phyloP scores from a whole-genome alignment of 2,329 filamentous ascomycete species.

The Colletotrichum sp. region DNA sequence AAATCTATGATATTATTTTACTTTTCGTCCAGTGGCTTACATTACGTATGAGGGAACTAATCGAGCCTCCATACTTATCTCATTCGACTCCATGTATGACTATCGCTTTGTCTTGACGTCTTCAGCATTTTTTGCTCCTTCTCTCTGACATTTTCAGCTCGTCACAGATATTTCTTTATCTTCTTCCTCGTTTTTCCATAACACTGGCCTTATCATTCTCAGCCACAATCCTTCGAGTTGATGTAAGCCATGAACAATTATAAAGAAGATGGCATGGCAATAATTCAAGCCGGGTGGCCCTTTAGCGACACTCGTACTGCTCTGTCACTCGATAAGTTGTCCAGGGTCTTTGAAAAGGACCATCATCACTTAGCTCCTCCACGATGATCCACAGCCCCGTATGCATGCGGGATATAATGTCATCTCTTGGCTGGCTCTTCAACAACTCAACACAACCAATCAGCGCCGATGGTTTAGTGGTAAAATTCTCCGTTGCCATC shows the following conservation, averaged over 20 bases:
- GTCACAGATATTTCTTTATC: accelerated
- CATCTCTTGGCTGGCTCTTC: accelerated
- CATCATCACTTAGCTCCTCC: neutral
- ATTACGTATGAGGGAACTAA: neutral
- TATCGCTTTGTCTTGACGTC: neutral
- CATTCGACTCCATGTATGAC: neutral
- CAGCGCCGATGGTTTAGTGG: slow-evolving; percentile 3
- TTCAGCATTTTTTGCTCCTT: neutral
- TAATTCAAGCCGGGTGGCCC: neutral
- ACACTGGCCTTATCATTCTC: neutral
- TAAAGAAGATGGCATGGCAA: neutral
- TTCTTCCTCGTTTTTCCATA: neutral
- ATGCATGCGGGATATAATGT: neutral
- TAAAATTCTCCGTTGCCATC: slow-evolving; percentile 6
- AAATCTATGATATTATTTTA: neutral
- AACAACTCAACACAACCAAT: neutral
- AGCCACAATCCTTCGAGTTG: neutral
- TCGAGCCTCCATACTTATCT: neutral
- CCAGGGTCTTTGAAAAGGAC: neutral
- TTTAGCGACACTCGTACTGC: neutral
- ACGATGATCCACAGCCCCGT: neutral
- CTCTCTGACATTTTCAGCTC: neutral
- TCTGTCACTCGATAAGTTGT: neutral
- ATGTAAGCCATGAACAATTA: neutral
- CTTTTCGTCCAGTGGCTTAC: neutral